These are phyloP conservation scores for Nakazawaea wyomingensis DNA, from an alignment of 805 yeast genomes.

Conservation along the genomic window DNA sequence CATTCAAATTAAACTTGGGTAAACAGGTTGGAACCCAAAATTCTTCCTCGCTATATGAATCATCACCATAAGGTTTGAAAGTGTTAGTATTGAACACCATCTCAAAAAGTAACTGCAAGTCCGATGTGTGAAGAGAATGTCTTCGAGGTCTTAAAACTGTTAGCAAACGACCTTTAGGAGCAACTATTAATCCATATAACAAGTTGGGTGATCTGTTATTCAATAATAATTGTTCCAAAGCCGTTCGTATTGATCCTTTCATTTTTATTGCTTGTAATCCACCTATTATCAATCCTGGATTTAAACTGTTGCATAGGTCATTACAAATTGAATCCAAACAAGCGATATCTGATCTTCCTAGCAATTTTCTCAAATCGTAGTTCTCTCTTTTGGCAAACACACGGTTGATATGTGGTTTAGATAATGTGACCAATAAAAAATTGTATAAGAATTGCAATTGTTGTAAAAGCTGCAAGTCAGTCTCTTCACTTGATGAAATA, in stretches of 20 bases:
- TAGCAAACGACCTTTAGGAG: constrained; percentile 58
- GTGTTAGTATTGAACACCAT: constrained; percentile 59
- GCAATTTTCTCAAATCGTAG: constrained; percentile 71
- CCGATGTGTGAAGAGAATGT: constrained; percentile 78
- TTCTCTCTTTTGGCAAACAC: constrained; percentile 69
- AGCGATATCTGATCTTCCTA: constrained; percentile 69
- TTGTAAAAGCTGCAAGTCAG: constrained; percentile 42
- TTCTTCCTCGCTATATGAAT: constrained; percentile 42
- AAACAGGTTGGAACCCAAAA: constrained; percentile 93
- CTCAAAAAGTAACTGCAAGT: constrained; percentile 67
- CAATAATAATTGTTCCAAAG: constrained; percentile 51
- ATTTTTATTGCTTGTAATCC: constrained; percentile 62
- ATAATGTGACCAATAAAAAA: constrained; percentile 73
- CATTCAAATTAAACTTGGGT: constrained; percentile 84
- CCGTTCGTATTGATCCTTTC: constrained; percentile 49
- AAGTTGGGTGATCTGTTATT: constrained; percentile 47
- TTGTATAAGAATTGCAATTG: constrained; percentile 74
- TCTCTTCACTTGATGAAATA: constrained; percentile 52
- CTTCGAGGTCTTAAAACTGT: constrained; percentile 69
- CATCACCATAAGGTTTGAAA: constrained; percentile 31
- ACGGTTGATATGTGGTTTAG: constrained; percentile 70
- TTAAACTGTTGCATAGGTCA: constrained; percentile 42
- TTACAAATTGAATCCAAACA: constrained; percentile 63
- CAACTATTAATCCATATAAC: constrained; percentile 70
- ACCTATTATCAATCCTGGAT: constrained; percentile 58